Evolutionary conservation across 331 rosid genomes (phyloP), one percentile per base, ranked within the genome.

Genomic region (Cydonia oblonga): DNA sequence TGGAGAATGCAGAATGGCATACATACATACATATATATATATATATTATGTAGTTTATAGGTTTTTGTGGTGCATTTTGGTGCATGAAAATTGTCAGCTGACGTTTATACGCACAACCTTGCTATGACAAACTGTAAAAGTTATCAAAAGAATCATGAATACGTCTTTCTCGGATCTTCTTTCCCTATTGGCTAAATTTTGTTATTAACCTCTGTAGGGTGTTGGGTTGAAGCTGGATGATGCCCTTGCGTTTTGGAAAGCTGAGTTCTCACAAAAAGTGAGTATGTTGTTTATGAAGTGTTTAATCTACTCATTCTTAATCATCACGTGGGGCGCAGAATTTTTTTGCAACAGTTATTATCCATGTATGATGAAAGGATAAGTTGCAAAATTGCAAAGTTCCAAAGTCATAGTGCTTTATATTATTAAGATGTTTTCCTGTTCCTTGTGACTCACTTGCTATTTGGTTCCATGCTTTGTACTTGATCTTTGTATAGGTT

Each of bases 181-280:
- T 20, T 18, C 56, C 22, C 22, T 70, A 33, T 49, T 19, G 11
- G 49, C 32, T 72, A 70, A 52, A 28, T 66, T 80, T 52, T 79
- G 49, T 69, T 46, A 19, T 76, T 35, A 57, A 10, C 65, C 76
- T 76, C 52, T 72, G 42, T 69, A 95, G 96, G 96, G 98, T 78
- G 96, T 89, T 85, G 97, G 98, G 54, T 84, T 95, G 84, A 95
- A 88, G 80, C 75, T 95, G 78, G 98, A 95, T 64, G 98, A 95
- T 74, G 91, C 98, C 38, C 90, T 95, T 83, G 90, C 89, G 2
- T 91, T 95, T 81, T 95, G 98, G 98, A 91, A 84, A 86, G 84
- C 87, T 6, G 98, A 91, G 87, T 91, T 95, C 86, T 89, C 98
- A 29, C 89, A 84, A 28, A 91, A 82, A 38, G 98, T 89, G 78